Base-by-base conservation (phyloP, 2,329 filamentous ascomycete species). In the Ophiocordyceps camponoti-saundersi region DNA sequence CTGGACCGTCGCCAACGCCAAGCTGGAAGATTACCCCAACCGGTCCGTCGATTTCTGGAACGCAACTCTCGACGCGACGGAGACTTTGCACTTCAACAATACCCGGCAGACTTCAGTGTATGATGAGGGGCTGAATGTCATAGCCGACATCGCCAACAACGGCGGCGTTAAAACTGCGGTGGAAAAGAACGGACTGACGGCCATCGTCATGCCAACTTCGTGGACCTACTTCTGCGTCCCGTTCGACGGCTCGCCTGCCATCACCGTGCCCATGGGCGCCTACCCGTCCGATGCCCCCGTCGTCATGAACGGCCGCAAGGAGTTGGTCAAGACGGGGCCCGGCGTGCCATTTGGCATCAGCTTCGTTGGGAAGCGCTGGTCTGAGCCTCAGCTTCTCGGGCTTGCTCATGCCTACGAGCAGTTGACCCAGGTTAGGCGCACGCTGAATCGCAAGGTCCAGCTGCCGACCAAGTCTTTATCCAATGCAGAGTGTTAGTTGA, bases 361-460 rank as follows among this genome's bases (percentile, higher is more conserved):
- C 13, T 82, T 83, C 54, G 61, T 81, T 48, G 80, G 77, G 0
- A 56, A 59, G 2, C 68, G 66, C 47, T 82, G 72, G 66, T 72
- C 66, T 30, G 79, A 83, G 57, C 70, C 70, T 51, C 41, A 42
- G 8, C 43, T 83, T 50, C 72, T 82, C 48, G 73, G 73, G 1
- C 68, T 75, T 56, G 79, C 78, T n/a, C 82, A 78, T 64, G 77
- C 75, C 6, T 82, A 73, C 61, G 79, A 84, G 64, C 75, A 80
- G 63, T 62, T 67, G 51, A 79, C 54, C 5, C 48, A 46, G 39
- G 44, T 46, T 20, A 42, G 41, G 41, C 23, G 23, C 23, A 26
- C 4, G 23, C 8, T 26, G 23, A 4, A 4, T 26, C 23, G 23
- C 5, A 26, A 26, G 23, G 5, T 26, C 5, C 23, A 26, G 4